phyloP scores from a whole-genome alignment of 2,329 filamentous ascomycete genomes.

The Penicillium brevicompactum region DNA sequence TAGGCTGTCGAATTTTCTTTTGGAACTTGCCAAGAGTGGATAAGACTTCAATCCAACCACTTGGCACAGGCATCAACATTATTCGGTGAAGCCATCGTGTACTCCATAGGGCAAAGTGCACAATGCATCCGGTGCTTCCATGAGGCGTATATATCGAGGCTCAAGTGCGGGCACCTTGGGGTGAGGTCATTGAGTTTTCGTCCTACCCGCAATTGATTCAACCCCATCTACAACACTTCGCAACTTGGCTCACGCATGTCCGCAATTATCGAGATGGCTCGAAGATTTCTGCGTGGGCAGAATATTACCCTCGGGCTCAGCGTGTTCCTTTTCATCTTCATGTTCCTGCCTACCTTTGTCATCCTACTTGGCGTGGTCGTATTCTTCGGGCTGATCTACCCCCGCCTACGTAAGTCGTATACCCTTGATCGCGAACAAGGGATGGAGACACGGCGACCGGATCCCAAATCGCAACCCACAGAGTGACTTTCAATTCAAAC shows the following conservation, averaged over 20 bases:
- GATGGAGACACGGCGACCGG: neutral
- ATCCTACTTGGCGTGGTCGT: constrained; percentile 34
- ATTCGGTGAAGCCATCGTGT: neutral
- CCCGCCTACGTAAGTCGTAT: constrained; percentile 25
- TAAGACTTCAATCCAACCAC: neutral
- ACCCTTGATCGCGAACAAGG: constrained; percentile 6
- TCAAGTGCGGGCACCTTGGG: neutral
- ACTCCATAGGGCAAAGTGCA: neutral
- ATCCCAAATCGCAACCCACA: neutral
- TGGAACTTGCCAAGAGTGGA: constrained; percentile 11
- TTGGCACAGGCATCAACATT: constrained; percentile 3
- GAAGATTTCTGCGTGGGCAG: constrained; percentile 30
- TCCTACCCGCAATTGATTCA: neutral
- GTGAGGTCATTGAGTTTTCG: constrained; percentile 1
- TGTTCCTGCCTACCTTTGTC: constrained; percentile 38
- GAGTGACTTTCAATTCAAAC: neutral
- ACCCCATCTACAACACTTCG: neutral
- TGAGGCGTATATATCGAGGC: neutral
- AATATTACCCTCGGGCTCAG: constrained; percentile 33
- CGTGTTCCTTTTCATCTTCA: constrained; percentile 36
- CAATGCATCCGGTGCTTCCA: constrained; percentile 7
- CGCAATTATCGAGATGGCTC: constrained; percentile 27
- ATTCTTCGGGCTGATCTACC: constrained; percentile 35
- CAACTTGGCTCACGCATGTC: constrained; percentile 17
- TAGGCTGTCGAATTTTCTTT: neutral